Conservation (phyloP, 2,329 filamentous ascomycete species). For the Microdochium bolleyi region DNA sequence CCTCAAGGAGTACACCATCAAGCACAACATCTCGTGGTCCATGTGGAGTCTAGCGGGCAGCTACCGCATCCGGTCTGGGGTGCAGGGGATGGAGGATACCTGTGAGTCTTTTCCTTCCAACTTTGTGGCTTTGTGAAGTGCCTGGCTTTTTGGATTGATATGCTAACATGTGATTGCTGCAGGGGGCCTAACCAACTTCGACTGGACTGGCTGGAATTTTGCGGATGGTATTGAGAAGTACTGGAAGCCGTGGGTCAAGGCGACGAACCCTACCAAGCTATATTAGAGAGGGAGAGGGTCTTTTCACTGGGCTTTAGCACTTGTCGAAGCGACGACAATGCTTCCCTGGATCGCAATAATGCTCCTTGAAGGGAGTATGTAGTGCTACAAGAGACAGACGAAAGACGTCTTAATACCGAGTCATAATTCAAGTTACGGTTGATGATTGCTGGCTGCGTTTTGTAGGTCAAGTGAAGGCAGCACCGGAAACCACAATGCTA, state of each 20-base stretch:
- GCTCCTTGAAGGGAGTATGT: conserved; percentile 1
- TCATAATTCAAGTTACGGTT: neutral
- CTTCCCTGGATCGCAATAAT: neutral
- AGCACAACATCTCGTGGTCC: conserved; percentile 37
- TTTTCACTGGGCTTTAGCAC: neutral
- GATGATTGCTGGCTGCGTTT: too few relatives aligned
- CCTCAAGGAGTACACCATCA: conserved; percentile 32
- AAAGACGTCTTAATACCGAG: neutral
- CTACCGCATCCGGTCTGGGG: conserved; percentile 34
- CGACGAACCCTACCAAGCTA: conserved; percentile 21
- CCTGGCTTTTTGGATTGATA: too few relatives aligned
- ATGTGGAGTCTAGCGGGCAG: conserved; percentile 40
- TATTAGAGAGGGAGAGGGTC: neutral
- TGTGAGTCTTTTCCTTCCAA: conserved; percentile 15
- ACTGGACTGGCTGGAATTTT: conserved; percentile 38
- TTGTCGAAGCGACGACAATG: neutral
- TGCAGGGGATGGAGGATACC: conserved; percentile 34
- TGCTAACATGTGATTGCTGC: too few relatives aligned
- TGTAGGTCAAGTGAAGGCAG: too few relatives aligned
- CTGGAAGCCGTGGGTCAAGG: conserved; percentile 41
- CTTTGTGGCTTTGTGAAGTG: neutral
- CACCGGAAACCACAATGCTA: too few relatives aligned
- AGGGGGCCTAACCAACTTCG: conserved; percentile 33
- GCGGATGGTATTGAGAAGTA: conserved; percentile 34
- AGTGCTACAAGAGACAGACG: neutral